Evolutionary conservation across 1,284 basidiomycete species (phyloP), one percentile per base, ranked within the genome.

Genomic region (Cryptococcus sp.): DNA sequence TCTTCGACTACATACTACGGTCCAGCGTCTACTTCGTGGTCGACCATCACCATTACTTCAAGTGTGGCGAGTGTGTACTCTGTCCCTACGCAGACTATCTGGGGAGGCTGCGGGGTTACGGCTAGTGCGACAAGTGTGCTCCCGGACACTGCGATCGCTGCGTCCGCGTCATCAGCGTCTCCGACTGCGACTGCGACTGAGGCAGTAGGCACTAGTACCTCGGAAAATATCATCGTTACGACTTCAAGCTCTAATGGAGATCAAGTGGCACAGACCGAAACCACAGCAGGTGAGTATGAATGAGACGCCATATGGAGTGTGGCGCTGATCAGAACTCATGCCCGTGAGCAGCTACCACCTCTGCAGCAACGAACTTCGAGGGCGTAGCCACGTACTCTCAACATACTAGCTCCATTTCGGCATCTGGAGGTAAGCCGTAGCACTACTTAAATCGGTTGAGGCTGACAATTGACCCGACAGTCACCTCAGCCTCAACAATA

Each of bases 51-150:
- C 25, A 22, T 45, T 17, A 57, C 56, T 2, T 49, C 51, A 16
- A 44, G 35, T 20, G 35, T 23, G 41, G 38, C 44, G 2, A 51
- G 54, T 15, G 17, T 54, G 23, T 23, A 60, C 15, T 39, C 27
- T 16, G 46, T 58, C 5, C 60, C 63, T 16, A 55, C 45, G 1
- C 39, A 62, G 27, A 65, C 63, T 20, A 39, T 63, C n/a, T 62
- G 49, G 42, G 53, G 53, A 27, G 46, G 49, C n/a, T 56, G 50
- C 39, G 47, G 45, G 27, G 38, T 20, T 41, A 49, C 51, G 2
- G 16, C 23, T 20, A 17, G 10, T 39, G 31, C 22, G 7, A 42
- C 39, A 20, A 40, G 15, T 20, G 31, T 15, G 19, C 46, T 46
- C 17, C 3, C 31, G 25, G 35, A 4, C 38, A 17, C 16, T 48